Percentiles rank a stretch among this genome's conserved stretches.
These are phyloP conservation scores for Mortierella sp. DNA, from an alignment of 371 early-diverging fungal species.

Conservation along the genomic window DNA sequence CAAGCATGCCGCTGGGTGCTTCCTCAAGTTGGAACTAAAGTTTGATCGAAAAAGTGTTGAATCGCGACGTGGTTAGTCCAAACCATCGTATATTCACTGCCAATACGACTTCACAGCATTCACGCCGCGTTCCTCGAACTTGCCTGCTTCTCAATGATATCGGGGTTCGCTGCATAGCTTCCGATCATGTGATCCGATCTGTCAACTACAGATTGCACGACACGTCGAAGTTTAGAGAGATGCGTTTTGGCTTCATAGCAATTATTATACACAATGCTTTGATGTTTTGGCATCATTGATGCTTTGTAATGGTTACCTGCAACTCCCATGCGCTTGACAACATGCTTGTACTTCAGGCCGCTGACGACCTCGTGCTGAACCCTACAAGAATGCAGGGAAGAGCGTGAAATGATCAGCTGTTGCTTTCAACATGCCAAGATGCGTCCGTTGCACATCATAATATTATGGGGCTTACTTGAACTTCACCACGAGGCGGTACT, in stretches of 20 bases:
- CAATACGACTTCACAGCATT: too few relatives aligned
- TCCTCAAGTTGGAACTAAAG: slow-evolving; percentile 80
- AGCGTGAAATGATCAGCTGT: not conserved
- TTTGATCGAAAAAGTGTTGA: too few relatives aligned
- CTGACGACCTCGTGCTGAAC: slow-evolving; percentile 95
- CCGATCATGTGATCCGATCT: slow-evolving; percentile 96
- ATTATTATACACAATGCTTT: too few relatives aligned
- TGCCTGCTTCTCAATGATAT: slow-evolving; percentile 56
- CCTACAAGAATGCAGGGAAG: slow-evolving; percentile 51
- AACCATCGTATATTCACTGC: too few relatives aligned
- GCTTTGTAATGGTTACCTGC: slow-evolving; percentile 48
- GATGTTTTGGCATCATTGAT: too few relatives aligned
- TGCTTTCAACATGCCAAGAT: not conserved
- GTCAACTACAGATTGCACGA: too few relatives aligned
- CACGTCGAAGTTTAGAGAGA: too few relatives aligned
- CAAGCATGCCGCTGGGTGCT: slow-evolving; percentile 92
- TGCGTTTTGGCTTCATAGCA: too few relatives aligned
- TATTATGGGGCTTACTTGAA: slow-evolving; percentile 79
- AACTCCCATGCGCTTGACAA: slow-evolving; percentile 90
- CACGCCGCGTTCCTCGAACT: too few relatives aligned
- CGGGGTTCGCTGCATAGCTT: slow-evolving; percentile 87
- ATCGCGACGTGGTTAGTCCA: too few relatives aligned
- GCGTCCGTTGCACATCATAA: not conserved
- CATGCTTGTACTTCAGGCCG: slow-evolving; percentile 94
- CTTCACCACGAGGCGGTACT: slow-evolving; percentile 92